Conservation (phyloP, 2,329 filamentous ascomycete genomes). For the Pestalotiopsis sp. region DNA sequence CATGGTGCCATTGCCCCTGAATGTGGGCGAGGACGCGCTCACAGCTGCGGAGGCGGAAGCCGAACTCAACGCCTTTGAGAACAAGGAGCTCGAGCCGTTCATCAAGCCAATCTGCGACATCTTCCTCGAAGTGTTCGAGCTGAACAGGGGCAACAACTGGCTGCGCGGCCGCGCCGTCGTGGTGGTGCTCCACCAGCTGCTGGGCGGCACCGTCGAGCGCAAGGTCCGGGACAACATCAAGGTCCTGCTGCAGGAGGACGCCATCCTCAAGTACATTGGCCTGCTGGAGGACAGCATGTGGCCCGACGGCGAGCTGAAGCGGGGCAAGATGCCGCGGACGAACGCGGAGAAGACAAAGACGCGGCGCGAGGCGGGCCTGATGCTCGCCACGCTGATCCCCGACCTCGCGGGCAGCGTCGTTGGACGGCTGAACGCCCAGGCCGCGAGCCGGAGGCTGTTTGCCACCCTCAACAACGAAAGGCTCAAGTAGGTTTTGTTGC, state of each 20-base stretch:
- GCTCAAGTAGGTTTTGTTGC: constrained; percentile 70
- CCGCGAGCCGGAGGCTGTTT: constrained; percentile 84
- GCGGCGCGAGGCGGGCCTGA: constrained; percentile 82
- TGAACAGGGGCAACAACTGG: constrained; percentile 97
- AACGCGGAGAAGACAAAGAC: constrained; percentile 76
- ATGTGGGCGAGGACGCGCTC: constrained; percentile 51
- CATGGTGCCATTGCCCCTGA: constrained; percentile 56
- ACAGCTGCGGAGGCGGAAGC: constrained; percentile 81
- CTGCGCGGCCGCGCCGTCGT: constrained; percentile 93
- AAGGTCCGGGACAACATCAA: constrained; percentile 88
- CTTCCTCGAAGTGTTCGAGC: constrained; percentile 92
- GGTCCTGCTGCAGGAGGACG: constrained; percentile 74
- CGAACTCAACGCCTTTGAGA: constrained; percentile 90
- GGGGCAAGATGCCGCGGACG: constrained; percentile 59
- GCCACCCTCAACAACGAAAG: constrained; percentile 89
- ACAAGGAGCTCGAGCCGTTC: constrained; percentile 87
- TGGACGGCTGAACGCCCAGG: constrained; percentile 86
- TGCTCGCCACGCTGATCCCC: constrained; percentile 87
- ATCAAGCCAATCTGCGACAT: constrained; percentile 98
- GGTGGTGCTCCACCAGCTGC: constrained; percentile 91
- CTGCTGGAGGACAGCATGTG: constrained; percentile 79
- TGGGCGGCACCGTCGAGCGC: constrained; percentile 93
- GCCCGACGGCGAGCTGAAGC: constrained; percentile 67
- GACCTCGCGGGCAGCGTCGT: constrained; percentile 93
- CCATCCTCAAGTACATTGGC: constrained; percentile 74